These are phyloP conservation scores for Oxyria digyna DNA, from an alignment of 148 eudicot species.

Conservation along the genomic window DNA sequence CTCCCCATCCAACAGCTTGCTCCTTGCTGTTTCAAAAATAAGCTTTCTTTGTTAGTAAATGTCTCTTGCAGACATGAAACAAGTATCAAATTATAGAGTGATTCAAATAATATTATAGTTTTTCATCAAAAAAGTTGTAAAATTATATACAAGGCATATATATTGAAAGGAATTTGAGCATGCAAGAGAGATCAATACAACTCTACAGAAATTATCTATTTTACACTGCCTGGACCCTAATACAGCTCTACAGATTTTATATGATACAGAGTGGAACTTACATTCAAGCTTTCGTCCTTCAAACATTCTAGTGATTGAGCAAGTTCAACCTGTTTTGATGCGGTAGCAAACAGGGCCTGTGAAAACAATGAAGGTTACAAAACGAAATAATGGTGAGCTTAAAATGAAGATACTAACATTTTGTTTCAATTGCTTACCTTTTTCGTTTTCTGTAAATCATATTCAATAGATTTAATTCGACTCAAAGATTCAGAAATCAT, in stretches of 20 bases:
- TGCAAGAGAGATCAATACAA: no score
- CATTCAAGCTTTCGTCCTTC: constrained; percentile 44
- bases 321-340: constrained; percentile 87
- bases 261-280: constrained; percentile 24
- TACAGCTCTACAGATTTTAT: background rate
- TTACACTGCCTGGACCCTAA: background rate
- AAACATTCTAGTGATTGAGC: constrained; percentile 71
- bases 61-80: no score
- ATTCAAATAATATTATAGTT: background rate
- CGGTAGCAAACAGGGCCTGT: constrained; percentile 74
- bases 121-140: background rate
- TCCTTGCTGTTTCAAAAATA: constrained; percentile 26
- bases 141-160: background rate
- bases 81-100: background rate
- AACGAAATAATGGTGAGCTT: background rate
- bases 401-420: no score
- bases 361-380: background rate
- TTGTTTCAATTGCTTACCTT: no score
- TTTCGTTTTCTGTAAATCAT: constrained; percentile 87
- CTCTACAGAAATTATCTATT: no score
- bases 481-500: constrained; percentile 61
- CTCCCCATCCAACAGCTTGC: constrained; percentile 42
- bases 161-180: background rate
- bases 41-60: no score
- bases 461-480: constrained; percentile 78